phyloP scores from a whole-genome alignment of 108 stramenopile genomes.

The Cyclostephanos tholiformis region DNA sequence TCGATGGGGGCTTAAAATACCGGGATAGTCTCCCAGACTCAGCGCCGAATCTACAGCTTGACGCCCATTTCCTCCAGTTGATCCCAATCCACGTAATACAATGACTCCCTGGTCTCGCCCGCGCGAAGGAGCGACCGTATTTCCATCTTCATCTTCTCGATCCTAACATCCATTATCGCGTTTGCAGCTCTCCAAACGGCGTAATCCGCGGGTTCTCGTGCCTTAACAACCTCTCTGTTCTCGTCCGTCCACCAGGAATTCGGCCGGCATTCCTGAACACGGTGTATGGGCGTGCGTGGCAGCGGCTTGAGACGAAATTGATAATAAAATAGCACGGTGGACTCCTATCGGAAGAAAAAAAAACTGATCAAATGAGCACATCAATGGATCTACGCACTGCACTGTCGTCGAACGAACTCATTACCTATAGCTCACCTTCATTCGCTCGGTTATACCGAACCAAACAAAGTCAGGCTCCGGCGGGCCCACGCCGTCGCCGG shows the following conservation, averaged over 20 bases:
- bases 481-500: slow-evolving; percentile 30
- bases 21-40: no score
- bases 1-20: no score
- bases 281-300: slow-evolving; percentile 15
- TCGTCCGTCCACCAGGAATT: slow-evolving; percentile 41
- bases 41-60: slow-evolving; percentile 1
- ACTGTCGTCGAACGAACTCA: no score
- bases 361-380: background rate
- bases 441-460: slow-evolving; percentile 52
- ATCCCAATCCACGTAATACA: slow-evolving; percentile 48
- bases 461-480: slow-evolving; percentile 48
- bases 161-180: slow-evolving; percentile 48
- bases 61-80: slow-evolving; percentile 6
- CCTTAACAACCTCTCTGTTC: slow-evolving; percentile 30
- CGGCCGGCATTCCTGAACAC: slow-evolving; percentile 44
- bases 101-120: slow-evolving; percentile 41
- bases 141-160: slow-evolving; percentile 51
- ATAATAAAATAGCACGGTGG: slow-evolving; percentile 32
- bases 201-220: slow-evolving; percentile 48
- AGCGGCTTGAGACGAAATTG: slow-evolving; percentile 28
- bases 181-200: slow-evolving; percentile 52
- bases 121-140: slow-evolving; percentile 31
- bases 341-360: slow-evolving; percentile 2
- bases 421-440: slow-evolving; percentile 4
- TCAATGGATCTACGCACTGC: no score